Base-by-base conservation (phyloP, 2,329 filamentous ascomycete species). In the Epichloe brachyelytri region DNA sequence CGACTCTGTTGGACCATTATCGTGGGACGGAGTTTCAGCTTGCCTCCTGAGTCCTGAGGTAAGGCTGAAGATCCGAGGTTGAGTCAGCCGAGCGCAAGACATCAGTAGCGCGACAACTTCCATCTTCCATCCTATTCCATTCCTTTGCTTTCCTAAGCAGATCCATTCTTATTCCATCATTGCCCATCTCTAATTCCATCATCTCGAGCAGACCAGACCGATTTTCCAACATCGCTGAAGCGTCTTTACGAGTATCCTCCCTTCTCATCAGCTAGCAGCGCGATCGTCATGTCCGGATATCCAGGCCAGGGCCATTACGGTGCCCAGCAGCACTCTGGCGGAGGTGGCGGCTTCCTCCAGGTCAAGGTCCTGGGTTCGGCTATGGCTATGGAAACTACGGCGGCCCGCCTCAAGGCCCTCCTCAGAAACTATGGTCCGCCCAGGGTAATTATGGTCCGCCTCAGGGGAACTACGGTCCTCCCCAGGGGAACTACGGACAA, bases 261-360 rank as follows among this genome's bases (percentile, higher is more conserved):
- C 26, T 8, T 30, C 26, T 30, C 26, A 30, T 30, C 26, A 1
- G 26, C 26, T 30, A 30, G 26, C 26, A 10, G 5, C 36, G 19
- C 30, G 49, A 49, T 34, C 56, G 70, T 37, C 56, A 70, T 70
- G 68, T 69, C 68, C 43, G 65, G 67, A 56, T 70, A 67, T 59
- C 68, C 68, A 34, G 69, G 68, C 49, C 68, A 70, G 58, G 66
- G 70, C 55, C 61, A 68, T 43, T 59, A 71, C 57, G 67, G 68
- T 53, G 55, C 61, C 36, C 56, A 59, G 46, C 55, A 62, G 41
- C 60, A 66, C 55, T 63, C 64, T 46, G 60, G 60, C 39, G 55
- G 61, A 49, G 59, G 60, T 33, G 62, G 60, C 33, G 58, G 59
- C 20, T 57, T 57, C 37, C 53, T 22, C 56, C 59, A 26, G 59